Conservation (phyloP, 2,329 filamentous ascomycete genomes). For the Pestalotiopsis sp. region DNA sequence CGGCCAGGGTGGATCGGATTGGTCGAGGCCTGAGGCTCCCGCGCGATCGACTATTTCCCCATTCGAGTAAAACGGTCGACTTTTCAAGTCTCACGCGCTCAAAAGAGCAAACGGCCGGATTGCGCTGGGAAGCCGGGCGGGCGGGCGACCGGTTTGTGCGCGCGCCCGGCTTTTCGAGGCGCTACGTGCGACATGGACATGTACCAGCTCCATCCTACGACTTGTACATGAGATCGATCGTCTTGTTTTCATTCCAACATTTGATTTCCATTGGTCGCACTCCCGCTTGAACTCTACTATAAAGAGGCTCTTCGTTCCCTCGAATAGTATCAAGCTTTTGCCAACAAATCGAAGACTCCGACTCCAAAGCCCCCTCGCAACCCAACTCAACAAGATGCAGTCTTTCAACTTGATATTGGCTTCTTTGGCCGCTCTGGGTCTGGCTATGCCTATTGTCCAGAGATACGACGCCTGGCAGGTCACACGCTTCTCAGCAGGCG, state of each 20-base stretch:
- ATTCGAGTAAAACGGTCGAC: too few species aligned
- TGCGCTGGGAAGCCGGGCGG: too few species aligned
- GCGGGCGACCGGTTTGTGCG: too few species aligned
- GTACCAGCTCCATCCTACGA: neutral
- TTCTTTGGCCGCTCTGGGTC: neutral
- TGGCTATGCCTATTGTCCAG: neutral
- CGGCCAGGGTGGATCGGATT: too few species aligned
- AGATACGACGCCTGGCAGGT: neutral
- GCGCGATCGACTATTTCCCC: too few species aligned
- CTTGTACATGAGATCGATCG: neutral
- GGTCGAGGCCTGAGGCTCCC: too few species aligned
- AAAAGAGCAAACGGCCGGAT: too few species aligned
- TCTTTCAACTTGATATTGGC: neutral
- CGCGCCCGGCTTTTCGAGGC: too few species aligned
- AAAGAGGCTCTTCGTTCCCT: neutral
- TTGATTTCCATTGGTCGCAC: neutral
- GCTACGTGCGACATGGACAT: neutral
- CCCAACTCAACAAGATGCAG: neutral
- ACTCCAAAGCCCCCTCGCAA: neutral
- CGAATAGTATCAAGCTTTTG: neutral
- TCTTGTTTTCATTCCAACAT: neutral
- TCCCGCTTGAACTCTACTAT: neutral
- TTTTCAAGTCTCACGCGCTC: too few species aligned
- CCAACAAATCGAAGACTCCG: neutral
- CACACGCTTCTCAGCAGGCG: neutral